phyloP scores from a whole-genome alignment of 108 stramenopile genomes.

The Discostella stelligeroides region DNA sequence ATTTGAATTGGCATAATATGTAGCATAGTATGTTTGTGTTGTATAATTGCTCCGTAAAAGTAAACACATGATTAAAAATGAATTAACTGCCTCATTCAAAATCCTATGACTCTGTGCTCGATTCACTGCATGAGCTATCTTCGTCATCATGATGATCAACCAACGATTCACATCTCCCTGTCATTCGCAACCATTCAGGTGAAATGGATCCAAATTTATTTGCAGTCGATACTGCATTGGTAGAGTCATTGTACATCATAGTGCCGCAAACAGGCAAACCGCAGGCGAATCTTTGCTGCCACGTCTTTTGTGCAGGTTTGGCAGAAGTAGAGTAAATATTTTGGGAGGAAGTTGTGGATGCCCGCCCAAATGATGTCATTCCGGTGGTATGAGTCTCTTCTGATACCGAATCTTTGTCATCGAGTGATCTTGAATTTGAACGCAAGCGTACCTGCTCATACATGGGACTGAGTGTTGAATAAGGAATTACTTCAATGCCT shows the following conservation, averaged over 20 bases:
- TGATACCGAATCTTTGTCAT: neutral
- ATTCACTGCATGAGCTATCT: neutral
- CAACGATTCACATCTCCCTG: slow-evolving; percentile 2
- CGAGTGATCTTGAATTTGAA: neutral
- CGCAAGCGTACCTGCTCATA: neutral
- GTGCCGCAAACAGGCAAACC: neutral
- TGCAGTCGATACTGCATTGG: neutral
- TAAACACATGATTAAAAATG: too few relatives aligned
- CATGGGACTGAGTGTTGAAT: neutral
- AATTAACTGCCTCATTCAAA: too few relatives aligned
- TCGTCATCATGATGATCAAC: neutral
- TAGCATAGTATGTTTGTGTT: too few relatives aligned
- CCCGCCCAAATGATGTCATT: neutral
- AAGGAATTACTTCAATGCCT: slow-evolving; percentile 4
- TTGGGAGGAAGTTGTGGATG: neutral
- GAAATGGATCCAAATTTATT: neutral
- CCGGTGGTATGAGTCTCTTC: neutral
- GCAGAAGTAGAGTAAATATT: neutral
- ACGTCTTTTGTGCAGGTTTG: neutral
- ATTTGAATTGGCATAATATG: too few relatives aligned
- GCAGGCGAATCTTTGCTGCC: neutral
- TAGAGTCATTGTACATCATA: neutral
- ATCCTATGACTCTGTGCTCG: neutral
- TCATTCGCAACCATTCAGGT: neutral
- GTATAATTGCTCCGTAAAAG: too few relatives aligned